Base-by-base conservation (phyloP, 192 early-diverging fungal species). In the Podila epigama region DNA sequence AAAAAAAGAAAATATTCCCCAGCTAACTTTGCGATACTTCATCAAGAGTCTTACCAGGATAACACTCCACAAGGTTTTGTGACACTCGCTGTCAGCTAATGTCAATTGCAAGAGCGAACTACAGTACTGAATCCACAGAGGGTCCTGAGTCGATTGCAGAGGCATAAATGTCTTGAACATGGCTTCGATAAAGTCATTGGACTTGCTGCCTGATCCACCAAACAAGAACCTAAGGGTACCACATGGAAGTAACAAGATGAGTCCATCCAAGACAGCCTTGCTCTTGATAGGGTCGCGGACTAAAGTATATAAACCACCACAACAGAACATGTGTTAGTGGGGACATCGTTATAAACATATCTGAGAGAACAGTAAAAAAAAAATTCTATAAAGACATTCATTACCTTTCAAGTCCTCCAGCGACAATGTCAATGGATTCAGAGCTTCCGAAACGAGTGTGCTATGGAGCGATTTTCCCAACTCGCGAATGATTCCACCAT, bases 91-190 rank as follows among this genome's bases (percentile, higher is more conserved):
- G 22, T 77, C 66, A 9, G 27, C 31, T 44, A 77, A n/a, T 12
- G 66, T 63, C 18, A 77, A 28, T n/a, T 55, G 53, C 16, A 77
- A 40, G 13, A 77, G 48, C 3, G 73, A 25, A 22, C 66, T 77
- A 20, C 73, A 77, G 34, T 68, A 77, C 44, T 63, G 63, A 31
- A 77, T 68, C 73, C 73, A 77, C 7, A 77, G 61, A 27, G 73
- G 73, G 44, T 68, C 66, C 32, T 64, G 65, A 2, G 73, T 77
- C 4, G 13, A 25, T 20, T 77, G 73, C 42, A 68, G 50, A 6
- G 55, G 37, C 61, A 64, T 63, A 35, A 68, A 77, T 6, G 66
- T 68, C 28, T 68, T 60, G 18, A 63, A 64, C 13, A 77, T 39
- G 6, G 66, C 63, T 2, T 31, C n/a, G 13, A 77, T 60, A 35